Evolutionary conservation across 176 grass and related monocot species (phyloP).

Genomic region (Hordeum marinum): DNA sequence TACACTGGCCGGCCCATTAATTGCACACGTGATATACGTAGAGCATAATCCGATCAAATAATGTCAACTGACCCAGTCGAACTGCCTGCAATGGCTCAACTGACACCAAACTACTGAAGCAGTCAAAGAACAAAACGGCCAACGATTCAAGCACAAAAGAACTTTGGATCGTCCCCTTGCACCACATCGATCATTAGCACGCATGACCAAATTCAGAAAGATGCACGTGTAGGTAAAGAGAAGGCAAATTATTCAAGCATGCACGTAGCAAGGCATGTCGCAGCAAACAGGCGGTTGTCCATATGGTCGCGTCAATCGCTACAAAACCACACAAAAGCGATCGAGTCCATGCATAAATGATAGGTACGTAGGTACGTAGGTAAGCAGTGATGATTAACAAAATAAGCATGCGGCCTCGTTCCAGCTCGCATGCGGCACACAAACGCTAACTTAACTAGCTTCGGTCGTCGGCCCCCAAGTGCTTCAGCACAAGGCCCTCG

Average conservation of each 20-base stretch:
- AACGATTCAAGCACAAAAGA: background rate
- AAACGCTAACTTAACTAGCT: background rate
- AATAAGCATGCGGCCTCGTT: slow-evolving; percentile 22
- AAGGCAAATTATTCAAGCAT: slow-evolving; percentile 35
- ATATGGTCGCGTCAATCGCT: background rate
- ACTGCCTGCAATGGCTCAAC: background rate
- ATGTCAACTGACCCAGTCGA: background rate
- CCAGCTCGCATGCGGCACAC: background rate
- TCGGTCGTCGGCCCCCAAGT: background rate
- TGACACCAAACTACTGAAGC: background rate
- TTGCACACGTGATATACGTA: background rate
- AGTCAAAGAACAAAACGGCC: background rate
- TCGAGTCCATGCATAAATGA: slow-evolving; percentile 11
- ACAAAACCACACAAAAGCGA: slow-evolving; percentile 27
- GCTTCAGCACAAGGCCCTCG: background rate
- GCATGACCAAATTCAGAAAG: background rate
- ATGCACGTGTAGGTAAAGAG: background rate
- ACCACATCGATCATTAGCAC: background rate
- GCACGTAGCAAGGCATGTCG: slow-evolving; percentile 19
- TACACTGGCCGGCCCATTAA: background rate
- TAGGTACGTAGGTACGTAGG: background rate
- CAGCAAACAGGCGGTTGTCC: slow-evolving; percentile 7
- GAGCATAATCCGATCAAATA: background rate
- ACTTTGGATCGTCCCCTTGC: background rate
- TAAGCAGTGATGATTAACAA: slow-evolving; percentile 6